Conservation (phyloP, 768 basidiomycete genomes). For the Cytidiella melzeri region DNA sequence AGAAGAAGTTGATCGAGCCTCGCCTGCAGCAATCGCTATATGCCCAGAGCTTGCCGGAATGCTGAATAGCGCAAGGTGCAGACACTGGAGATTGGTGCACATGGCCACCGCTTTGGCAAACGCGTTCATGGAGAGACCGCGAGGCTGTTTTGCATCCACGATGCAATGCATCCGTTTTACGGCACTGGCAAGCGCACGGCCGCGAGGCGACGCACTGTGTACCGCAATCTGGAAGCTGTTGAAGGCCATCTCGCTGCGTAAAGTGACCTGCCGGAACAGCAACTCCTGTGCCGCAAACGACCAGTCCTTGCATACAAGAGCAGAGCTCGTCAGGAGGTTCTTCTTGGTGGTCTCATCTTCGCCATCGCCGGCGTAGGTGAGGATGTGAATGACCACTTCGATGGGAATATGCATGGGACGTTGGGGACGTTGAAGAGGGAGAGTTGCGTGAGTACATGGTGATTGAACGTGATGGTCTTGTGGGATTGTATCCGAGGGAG, state of each 20-base stretch:
- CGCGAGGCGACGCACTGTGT: conserved; percentile 39
- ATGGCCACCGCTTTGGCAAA: conserved; percentile 52
- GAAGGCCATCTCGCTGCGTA: conserved; percentile 49
- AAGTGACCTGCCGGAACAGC: conserved; percentile 51
- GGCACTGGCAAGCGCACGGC: conserved; percentile 44
- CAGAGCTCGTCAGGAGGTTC: conserved; percentile 38
- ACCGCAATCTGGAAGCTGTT: conserved; percentile 49
- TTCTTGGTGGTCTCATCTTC: conserved; percentile 28
- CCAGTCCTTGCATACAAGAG: conserved; percentile 67
- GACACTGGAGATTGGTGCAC: conserved; percentile 53
- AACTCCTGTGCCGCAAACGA: conserved; percentile 56
- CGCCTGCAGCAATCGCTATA: conserved; percentile 15
- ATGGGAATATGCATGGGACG: conserved; percentile 38
- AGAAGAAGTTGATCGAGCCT: conserved; percentile 15
- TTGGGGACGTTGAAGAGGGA: not conserved
- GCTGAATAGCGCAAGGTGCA: conserved; percentile 57
- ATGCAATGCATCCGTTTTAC: conserved; percentile 50
- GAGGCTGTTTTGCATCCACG: conserved; percentile 65
- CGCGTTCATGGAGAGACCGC: conserved; percentile 44
- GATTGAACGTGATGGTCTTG: not conserved
- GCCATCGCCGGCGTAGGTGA: conserved; percentile 44
- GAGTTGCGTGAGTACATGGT: not conserved
- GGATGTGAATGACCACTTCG: conserved; percentile 57
- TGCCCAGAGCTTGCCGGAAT: conserved; percentile 39
- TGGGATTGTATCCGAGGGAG: not conserved